phyloP scores from a whole-genome alignment of 768 basidiomycete species.

The Serendipita indica region DNA sequence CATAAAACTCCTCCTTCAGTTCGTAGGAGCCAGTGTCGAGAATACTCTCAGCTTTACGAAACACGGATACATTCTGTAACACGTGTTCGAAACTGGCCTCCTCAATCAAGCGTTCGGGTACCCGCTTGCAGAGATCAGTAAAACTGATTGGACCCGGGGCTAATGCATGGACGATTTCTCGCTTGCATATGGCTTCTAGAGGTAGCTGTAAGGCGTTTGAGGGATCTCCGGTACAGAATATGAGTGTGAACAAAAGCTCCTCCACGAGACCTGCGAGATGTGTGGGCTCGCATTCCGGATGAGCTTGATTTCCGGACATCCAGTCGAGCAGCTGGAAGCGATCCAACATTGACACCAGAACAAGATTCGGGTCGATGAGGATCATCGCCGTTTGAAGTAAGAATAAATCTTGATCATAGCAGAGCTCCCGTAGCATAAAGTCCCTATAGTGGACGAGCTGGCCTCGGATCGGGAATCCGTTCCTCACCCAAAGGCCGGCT shows the following conservation, averaged over 20 bases:
- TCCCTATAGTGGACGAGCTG: constrained; percentile 94
- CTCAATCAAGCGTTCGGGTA: constrained; percentile 80
- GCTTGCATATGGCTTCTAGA: constrained; percentile 45
- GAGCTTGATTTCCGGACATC: constrained; percentile 52
- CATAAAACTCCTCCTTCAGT: constrained; percentile 65
- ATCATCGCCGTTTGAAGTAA: constrained; percentile 73
- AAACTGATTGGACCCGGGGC: constrained; percentile 78
- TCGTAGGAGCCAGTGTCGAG: constrained; percentile 79
- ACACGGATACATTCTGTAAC: constrained; percentile 62
- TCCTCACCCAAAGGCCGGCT: constrained; percentile 92
- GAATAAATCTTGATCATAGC: constrained; percentile 91
- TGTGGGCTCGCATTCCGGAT: constrained; percentile 46
- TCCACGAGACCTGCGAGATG: constrained; percentile 80
- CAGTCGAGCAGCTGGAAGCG: constrained; percentile 71
- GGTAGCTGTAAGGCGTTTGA: constrained; percentile 57
- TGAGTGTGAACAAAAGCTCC: constrained; percentile 76
- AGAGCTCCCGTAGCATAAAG: constrained; percentile 86
- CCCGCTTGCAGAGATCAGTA: constrained; percentile 79
- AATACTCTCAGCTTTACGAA: constrained; percentile 63
- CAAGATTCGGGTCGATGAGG: constrained; percentile 53
- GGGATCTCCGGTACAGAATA: constrained; percentile 73
- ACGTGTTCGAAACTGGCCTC: constrained; percentile 69
- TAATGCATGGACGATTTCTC: constrained; percentile 83
- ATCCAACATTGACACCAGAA: constrained; percentile 78
- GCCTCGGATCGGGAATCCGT: constrained; percentile 88